Base-by-base conservation (phyloP, 164 flowering plant species). In the Akebia trifoliata region DNA sequence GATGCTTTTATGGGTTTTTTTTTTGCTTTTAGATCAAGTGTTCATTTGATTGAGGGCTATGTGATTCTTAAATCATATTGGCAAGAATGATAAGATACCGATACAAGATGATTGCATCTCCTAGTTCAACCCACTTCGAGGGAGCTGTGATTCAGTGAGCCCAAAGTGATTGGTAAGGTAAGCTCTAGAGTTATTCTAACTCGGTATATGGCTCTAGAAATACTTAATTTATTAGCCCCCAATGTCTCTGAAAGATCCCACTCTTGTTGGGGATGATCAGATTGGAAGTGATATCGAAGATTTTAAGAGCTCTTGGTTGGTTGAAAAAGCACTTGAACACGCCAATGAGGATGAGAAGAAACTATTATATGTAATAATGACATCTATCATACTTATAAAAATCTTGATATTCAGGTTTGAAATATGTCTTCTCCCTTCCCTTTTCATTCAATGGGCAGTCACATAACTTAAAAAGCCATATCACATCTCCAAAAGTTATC, bases 281-380 rank as follows among this genome's bases (percentile, higher is more conserved):
- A 87, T 90, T 61, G 99, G 99, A 57, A 93, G 96, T 6, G 99
- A 90, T 66, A 93, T 93, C 56, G 97, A 93, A 74, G 99, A 93
- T 73, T 93, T 79, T 57, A 90, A 93, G 75, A 90, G 97, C 75
- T 93, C 99, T 50, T 90, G 99, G 99, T 60, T 93, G 80, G 96
- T 84, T n/a, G 97, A 90, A 48, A 84, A 90, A 75, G 99, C 99
- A 38, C 64, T 93, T 55, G 96, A 87, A 63, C 74, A 47, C 11
- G 78, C 78, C 60, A 78, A 74, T 29, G 90, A 81, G 54, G 85
- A 83, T 35, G 95, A 93, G 53, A 84, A 80, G 81, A 79, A 81
- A 66, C 10, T 79, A 12, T 60, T 93, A 72, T 17, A 68, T 62
- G 99, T 93, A 78, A 71, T 83, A 34, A 32, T 0, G 29, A 4